phyloP scores from a whole-genome alignment of 31 red algal genomes.

The Asparagopsis taxiformis region DNA sequence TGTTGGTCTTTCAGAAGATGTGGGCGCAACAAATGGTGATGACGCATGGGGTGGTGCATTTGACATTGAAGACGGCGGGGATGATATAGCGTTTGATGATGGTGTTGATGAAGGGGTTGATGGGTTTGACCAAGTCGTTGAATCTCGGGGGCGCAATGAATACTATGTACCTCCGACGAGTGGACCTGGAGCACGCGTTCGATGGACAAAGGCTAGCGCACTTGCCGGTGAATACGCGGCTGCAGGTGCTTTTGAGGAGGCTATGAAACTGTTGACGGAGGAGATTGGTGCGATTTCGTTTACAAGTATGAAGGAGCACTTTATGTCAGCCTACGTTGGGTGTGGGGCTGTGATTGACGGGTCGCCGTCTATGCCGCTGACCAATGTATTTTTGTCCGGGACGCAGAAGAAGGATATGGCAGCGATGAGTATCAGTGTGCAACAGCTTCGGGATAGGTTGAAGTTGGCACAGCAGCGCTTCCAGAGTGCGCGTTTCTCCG shows the following conservation, averaged over 20 bases:
- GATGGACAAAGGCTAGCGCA: slow-evolving; percentile 56
- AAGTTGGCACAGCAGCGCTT: slow-evolving; percentile 44
- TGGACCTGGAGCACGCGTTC: slow-evolving; percentile 31
- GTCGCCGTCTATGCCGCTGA: slow-evolving; percentile 31
- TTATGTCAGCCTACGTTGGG: slow-evolving; percentile 47
- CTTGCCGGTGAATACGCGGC: slow-evolving; percentile 78
- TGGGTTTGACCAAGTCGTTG: slow-evolving; percentile 12
- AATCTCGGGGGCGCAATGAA: too few species aligned
- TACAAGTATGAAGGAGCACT: slow-evolving; percentile 49
- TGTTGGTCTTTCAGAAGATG: slow-evolving; percentile 50
- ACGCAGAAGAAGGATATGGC: slow-evolving; percentile 8
- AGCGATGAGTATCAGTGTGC: slow-evolving; percentile 39
- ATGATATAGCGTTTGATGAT: slow-evolving; percentile 43
- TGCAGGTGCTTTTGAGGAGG: slow-evolving; percentile 84
- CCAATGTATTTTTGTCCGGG: slow-evolving; percentile 35
- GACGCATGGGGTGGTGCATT: slow-evolving; percentile 82
- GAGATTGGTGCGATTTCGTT: slow-evolving; percentile 68
- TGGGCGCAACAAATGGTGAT: slow-evolving; percentile 42
- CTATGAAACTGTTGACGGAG: slow-evolving; percentile 52
- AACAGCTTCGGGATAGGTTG: slow-evolving; percentile 52
- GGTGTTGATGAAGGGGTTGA: slow-evolving; percentile 4
- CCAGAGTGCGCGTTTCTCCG: slow-evolving; percentile 73
- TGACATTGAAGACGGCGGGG: slow-evolving; percentile 60
- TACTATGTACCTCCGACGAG: slow-evolving; percentile 80
- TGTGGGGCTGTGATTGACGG: slow-evolving; percentile 50